Conservation (phyloP, 2,329 filamentous ascomycete genomes). For the Juglanconis oblonga region DNA sequence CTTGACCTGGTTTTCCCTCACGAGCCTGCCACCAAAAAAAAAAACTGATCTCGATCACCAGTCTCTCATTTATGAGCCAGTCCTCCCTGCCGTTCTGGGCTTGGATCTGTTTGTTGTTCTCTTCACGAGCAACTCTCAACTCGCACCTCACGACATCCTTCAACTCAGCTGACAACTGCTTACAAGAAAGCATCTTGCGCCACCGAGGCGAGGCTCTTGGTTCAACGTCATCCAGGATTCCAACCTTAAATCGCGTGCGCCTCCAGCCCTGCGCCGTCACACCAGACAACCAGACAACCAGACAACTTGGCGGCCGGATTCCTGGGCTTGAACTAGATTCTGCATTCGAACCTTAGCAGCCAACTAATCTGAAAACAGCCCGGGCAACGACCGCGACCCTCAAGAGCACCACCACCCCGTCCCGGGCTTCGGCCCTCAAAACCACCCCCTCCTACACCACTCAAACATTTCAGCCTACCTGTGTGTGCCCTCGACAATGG, state of each 20-base stretch:
- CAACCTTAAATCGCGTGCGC: not conserved
- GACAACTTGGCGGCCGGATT: not conserved
- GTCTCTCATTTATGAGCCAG: not conserved
- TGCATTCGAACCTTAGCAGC: not conserved
- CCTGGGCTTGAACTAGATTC: not conserved
- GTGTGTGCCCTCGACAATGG: conserved; percentile 24
- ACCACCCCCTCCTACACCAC: conserved; percentile 9
- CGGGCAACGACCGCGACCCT: conserved; percentile 11
- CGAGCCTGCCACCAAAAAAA: too few relatives aligned
- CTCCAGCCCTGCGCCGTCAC: conserved; percentile 5
- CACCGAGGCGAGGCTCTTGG: not conserved
- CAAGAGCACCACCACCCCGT: not conserved
- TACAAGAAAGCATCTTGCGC: not conserved
- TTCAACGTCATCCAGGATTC: conserved; percentile 17
- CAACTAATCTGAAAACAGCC: conserved; percentile 9
- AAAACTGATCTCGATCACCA: not conserved
- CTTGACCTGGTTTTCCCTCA: not conserved
- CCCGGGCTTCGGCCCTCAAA: conserved; percentile 13
- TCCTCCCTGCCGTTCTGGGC: not conserved
- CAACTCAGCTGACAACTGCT: conserved; percentile 1
- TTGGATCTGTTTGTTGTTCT: not conserved
- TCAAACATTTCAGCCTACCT: conserved; percentile 8
- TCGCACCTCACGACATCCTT: not conserved
- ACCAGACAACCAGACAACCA: conserved; percentile 3
- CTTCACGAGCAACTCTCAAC: too few relatives aligned